Base-by-base conservation (phyloP, 371 early-diverging fungal genomes). In the Sporodiniella umbellata region DNA sequence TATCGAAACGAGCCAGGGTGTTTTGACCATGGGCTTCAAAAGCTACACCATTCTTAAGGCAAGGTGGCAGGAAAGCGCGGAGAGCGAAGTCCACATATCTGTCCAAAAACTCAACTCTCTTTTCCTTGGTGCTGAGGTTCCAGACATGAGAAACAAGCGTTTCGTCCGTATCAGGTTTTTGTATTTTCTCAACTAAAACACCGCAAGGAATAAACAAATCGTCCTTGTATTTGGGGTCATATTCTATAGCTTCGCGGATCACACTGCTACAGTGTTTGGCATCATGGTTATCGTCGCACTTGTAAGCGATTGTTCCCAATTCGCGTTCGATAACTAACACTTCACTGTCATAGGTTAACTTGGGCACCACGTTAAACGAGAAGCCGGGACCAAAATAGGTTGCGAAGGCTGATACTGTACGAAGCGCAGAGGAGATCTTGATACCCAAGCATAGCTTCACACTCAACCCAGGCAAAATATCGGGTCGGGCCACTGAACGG, bases 21-120 rank as follows among this genome's bases (percentile, higher is more conserved):
- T 89, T 89, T 54, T 89, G 89, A 10, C 78, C 79, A 54, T 89
- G 89, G 7, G 86, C 78, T 58, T 88, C 89, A 56, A 86, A 88
- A 2, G 87, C 81, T 47, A 85, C 85, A 40, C 87, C 87, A 49
- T 85, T 80, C 48, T 75, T 64, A 11, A 85, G 54, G 28, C 75
- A 70, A 12, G 86, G 84, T 8, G 88, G 85, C 35, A 88, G 49
- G 55, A 88, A 80, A 10, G 85, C 80, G 42, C 76, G 68, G 23
- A 89, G 60, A 26, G 80, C 75, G 18, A 76, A 62, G 15, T 70
- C 58, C 35, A 70, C 57, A 45, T 76, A 83, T 43, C 70, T 59
- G 15, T 68, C 60, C 42, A 86, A 60, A 46, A 87, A 88, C 3
- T 54, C 61, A 1, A 72, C 47, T 15, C 79, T 70, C 64, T 81